Evolutionary conservation across 2,329 filamentous ascomycete genomes (phyloP).

Genomic region (Xylaria sp.): DNA sequence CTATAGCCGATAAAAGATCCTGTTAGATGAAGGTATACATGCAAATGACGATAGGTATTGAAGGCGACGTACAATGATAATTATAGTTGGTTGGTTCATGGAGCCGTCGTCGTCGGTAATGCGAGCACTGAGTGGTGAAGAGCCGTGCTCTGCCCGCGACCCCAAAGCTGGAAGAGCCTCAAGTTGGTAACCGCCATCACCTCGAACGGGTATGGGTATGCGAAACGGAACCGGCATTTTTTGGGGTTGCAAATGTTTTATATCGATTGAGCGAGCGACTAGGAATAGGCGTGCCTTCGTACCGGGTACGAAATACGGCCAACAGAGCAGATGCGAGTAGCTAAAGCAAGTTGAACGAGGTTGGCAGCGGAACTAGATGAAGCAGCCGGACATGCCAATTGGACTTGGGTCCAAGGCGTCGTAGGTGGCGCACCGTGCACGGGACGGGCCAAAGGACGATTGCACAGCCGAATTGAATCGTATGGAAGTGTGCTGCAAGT

Average conservation of each 20-base stretch:
- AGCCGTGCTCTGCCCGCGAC: slow-evolving; percentile 14
- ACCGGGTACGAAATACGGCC: neutral
- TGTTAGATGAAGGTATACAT: slow-evolving; percentile 13
- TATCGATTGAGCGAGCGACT: slow-evolving; percentile 42
- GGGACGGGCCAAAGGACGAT: neutral
- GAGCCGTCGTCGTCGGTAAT: neutral
- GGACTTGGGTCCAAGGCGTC: slow-evolving; percentile 25
- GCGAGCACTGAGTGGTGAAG: neutral
- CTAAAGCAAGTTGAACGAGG: slow-evolving; percentile 25
- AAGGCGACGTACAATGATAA: slow-evolving; percentile 34
- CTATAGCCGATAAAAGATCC: slow-evolving; percentile 25
- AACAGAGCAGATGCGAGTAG: slow-evolving; percentile 16
- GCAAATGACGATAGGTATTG: neutral
- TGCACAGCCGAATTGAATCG: neutral
- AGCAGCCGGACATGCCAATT: slow-evolving; percentile 28
- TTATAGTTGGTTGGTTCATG: slow-evolving; percentile 17
- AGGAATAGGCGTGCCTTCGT: slow-evolving; percentile 8
- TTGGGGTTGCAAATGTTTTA: slow-evolving; percentile 7
- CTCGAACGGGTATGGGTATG: slow-evolving; percentile 41
- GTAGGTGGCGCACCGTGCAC: slow-evolving; percentile 4
- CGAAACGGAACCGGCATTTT: slow-evolving; percentile 44
- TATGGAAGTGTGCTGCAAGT: neutral
- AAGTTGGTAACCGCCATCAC: slow-evolving; percentile 19
- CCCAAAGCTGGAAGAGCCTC: slow-evolving; percentile 19
- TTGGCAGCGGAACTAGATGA: slow-evolving; percentile 12